A percentile compares a stretch with the other conserved stretches of the same genome.
phyloP scores from a whole-genome alignment of 441 rosid genomes.

The Oxalis stricta region DNA sequence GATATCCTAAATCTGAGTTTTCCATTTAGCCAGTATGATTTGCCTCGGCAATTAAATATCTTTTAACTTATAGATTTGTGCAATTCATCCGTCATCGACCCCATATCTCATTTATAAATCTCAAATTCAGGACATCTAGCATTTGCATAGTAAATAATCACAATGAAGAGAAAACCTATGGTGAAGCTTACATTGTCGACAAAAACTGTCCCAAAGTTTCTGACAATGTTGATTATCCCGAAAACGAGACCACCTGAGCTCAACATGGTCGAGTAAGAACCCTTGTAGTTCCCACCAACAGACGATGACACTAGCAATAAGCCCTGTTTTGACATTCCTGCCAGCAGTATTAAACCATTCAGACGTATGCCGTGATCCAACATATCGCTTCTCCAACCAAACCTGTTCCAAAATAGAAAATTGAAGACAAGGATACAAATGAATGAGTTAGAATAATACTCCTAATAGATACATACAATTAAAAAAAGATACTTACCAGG shows the following conservation, averaged over 20 bases:
- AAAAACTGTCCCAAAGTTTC: constrained; percentile 85
- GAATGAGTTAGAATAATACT: no score
- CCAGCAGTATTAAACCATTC: constrained; percentile 99
- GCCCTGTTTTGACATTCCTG: constrained; percentile 87
- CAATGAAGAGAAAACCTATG: background rate
- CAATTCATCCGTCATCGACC: no score
- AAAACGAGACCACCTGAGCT: constrained; percentile 90
- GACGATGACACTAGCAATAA: constrained; percentile 92
- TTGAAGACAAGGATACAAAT: background rate
- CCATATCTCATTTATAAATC: no score
- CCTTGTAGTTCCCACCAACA: constrained; percentile 59
- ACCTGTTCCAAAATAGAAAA: constrained; percentile 26
- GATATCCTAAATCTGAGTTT: no score
- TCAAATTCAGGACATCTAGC: background rate
- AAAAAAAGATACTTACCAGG: constrained; percentile 26
- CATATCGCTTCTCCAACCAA: constrained; percentile 82
- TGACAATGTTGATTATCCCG: constrained; percentile 77
- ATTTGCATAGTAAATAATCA: no score
- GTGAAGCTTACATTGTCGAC: constrained; percentile 63
- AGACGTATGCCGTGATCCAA: constrained; percentile 72
- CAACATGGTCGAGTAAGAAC: constrained; percentile 79
- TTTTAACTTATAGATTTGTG: no score
- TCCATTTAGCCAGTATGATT: no score
- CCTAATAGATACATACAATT: background rate
- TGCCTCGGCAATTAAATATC: no score